phyloP scores from a whole-genome alignment of 768 basidiomycete genomes.

The Gymnopilus junonius region DNA sequence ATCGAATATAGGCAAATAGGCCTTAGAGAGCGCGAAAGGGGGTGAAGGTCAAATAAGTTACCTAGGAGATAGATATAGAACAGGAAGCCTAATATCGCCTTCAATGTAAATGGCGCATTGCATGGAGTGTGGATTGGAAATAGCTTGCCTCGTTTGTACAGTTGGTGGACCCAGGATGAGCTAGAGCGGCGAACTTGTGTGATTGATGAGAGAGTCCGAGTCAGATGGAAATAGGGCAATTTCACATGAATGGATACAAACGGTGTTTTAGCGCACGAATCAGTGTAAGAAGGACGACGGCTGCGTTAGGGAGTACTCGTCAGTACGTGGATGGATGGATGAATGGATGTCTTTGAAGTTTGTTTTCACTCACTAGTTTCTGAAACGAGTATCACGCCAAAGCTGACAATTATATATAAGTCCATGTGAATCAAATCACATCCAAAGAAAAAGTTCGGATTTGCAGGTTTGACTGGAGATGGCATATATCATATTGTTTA shows the following conservation, averaged over 20 bases:
- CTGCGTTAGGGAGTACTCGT: not conserved
- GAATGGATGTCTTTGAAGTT: not conserved
- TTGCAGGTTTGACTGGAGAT: not conserved
- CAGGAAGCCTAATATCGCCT: not conserved
- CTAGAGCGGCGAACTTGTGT: slow-evolving; percentile 13
- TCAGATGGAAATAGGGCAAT: not conserved
- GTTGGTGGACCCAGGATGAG: slow-evolving; percentile 20
- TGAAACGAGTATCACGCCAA: slow-evolving; percentile 7
- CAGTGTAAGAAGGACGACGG: slow-evolving; percentile 10
- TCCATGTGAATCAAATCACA: slow-evolving; percentile 7
- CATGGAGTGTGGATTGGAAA: not conserved
- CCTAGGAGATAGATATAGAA: slow-evolving; percentile 11
- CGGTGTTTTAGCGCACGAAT: slow-evolving; percentile 14
- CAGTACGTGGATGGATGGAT: not conserved
- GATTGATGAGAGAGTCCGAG: not conserved
- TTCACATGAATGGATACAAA: not conserved
- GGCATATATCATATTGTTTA: not conserved
- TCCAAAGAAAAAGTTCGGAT: slow-evolving; percentile 6
- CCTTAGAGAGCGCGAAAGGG: not conserved
- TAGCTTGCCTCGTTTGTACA: slow-evolving; percentile 21
- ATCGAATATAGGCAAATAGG: not conserved
- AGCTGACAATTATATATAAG: slow-evolving; percentile 6
- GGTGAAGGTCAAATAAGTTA: not conserved
- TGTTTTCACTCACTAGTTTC: slow-evolving; percentile 13
- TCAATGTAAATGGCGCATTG: not conserved